Evolutionary conservation across 192 early-diverging fungal species (phyloP), one percentile per base, ranked within the genome.

Genomic region (Backusella circina): DNA sequence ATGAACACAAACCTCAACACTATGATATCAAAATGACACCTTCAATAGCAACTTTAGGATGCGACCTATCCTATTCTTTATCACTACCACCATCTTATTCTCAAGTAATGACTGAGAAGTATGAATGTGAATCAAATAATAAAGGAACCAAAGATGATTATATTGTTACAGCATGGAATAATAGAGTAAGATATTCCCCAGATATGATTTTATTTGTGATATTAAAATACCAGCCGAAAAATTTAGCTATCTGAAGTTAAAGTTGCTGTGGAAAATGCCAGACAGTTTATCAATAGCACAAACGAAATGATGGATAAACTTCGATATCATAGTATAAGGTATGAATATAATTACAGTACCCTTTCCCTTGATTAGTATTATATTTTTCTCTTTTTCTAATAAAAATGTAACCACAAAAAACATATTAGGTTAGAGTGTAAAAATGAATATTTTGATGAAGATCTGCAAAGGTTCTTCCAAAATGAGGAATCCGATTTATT

Each of bases 241-340:
- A 57, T 2, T 8, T 61, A 61, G 54, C 13, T 61, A 61, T 61
- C 54, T 61, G 26, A 61, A 61, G 54, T 61, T 13, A 61, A 61
- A 61, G 54, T 61, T 61, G 54, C 54, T 26, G 54, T 61, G 1
- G 54, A 61, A 61, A 61, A 61, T 61, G 54, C 21, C 54, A 61
- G 54, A 61, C 54, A 61, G 23, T 61, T 61, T 61, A 61, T 61
- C 54, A 61, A 28, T 61, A 61, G 26, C 12, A 61, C 54, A 61
- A 61, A 61, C 7, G 54, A 61, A 61, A 61, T 61, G 54, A 61
- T 61, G 54, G 54, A 61, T 61, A 61, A 61, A 61, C 23, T 61
- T 28, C 54, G 54, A 61, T 61, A 61, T 61, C 54, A 61, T 26
- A 61, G 54, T 23, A 61, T 61, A 61, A 61, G 54, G 54, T 61